Conservation (phyloP, 495 filamentous ascomycete species). For the Aspergillus nidulans region DNA sequence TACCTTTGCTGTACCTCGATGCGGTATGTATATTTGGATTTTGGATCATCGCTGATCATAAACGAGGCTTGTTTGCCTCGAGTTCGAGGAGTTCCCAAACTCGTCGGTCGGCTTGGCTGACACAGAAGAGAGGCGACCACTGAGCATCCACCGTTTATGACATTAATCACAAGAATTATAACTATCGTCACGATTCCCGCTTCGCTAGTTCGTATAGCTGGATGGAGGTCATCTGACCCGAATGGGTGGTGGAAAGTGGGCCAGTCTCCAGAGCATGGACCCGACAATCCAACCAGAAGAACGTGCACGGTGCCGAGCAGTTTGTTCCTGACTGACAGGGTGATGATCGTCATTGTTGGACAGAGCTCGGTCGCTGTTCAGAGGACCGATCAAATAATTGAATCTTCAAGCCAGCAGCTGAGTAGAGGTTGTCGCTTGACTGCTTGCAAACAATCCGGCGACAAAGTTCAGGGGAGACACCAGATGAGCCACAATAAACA, state of each 20-base stretch:
- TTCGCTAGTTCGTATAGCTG: not conserved
- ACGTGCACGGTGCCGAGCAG: not conserved
- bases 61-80: not conserved
- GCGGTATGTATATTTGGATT: not conserved
- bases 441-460: not conserved
- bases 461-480: not conserved
- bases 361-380: not conserved
- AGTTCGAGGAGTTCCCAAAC: not conserved
- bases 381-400: not conserved
- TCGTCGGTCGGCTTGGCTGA: too few species aligned
- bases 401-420: not conserved
- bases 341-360: constrained; percentile 1
- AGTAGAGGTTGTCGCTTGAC: not conserved
- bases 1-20: not conserved
- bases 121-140: not conserved
- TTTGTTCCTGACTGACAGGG: constrained; percentile 2
- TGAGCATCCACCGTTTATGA: too few species aligned
- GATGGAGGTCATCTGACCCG: constrained; percentile 19
- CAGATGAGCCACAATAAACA: not conserved
- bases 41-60: not conserved
- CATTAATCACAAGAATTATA: not conserved
- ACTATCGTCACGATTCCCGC: not conserved
- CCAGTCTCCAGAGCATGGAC: constrained; percentile 3
- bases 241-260: constrained; percentile 5
- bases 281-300: constrained; percentile 7